Conservation (phyloP, 768 basidiomycete genomes). For the Albatrellus ellisii region DNA sequence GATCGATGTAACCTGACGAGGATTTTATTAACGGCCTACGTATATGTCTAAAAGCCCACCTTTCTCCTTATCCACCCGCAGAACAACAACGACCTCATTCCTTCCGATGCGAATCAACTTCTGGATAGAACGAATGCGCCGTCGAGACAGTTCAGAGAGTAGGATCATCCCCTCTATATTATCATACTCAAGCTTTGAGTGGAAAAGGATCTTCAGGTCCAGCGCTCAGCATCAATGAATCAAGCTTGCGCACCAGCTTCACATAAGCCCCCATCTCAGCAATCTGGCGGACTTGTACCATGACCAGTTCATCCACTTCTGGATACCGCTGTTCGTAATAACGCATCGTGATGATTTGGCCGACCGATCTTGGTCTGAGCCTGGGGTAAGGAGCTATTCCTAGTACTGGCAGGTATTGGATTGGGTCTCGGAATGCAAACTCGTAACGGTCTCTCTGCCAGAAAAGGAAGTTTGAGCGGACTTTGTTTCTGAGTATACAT, state of each 20-base stretch:
- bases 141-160: constrained; percentile 91
- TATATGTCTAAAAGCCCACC: constrained; percentile 29
- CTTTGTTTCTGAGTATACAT: too few relatives aligned
- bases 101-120: constrained; percentile 95
- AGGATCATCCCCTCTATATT: constrained; percentile 99
- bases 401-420: too few relatives aligned
- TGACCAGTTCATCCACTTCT: constrained; percentile 95
- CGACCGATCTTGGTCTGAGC: too few relatives aligned
- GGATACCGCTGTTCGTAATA: constrained; percentile 92
- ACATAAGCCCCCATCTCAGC: constrained; percentile 99
- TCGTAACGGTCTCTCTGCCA: too few relatives aligned
- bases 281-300: constrained; percentile 99
- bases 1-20: constrained; percentile 87
- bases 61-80: constrained; percentile 98
- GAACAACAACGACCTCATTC: constrained; percentile 97
- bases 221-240: background rate
- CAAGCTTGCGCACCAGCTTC: constrained; percentile 63
- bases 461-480: too few relatives aligned
- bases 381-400: too few relatives aligned
- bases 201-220: constrained; percentile 1
- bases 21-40: background rate
- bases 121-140: constrained; percentile 95
- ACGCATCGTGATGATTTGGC: constrained; percentile 52
- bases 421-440: too few relatives aligned
- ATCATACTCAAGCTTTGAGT: constrained; percentile 90